A percentile compares a stretch with the other conserved stretches of the same genome.
Conservation (phyloP, 345 rosid species). For the Arabis alpina region DNA sequence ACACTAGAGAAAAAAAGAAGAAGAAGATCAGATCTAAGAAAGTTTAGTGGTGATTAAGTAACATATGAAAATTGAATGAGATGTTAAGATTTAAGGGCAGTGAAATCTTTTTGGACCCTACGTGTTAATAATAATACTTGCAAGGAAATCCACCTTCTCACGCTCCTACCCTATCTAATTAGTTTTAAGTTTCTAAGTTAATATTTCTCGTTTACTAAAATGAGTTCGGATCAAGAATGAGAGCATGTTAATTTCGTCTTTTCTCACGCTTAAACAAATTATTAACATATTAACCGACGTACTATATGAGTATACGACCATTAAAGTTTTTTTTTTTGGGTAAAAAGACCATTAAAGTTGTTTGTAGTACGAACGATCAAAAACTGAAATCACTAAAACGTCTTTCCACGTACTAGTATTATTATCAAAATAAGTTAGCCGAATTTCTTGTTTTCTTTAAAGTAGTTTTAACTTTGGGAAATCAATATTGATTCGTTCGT, state of each 20-base stretch:
- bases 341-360: too few species aligned
- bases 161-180: neutral
- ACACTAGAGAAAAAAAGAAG: neutral
- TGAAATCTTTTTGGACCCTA: slow-evolving; percentile 32
- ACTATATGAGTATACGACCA: too few species aligned
- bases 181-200: too few species aligned
- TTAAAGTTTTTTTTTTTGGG: too few species aligned
- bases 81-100: slow-evolving; percentile 15
- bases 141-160: slow-evolving; percentile 14
- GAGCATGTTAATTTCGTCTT: too few species aligned
- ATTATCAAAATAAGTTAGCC: neutral
- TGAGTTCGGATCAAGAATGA: too few species aligned
- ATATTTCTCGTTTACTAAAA: too few species aligned
- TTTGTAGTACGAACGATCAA: neutral
- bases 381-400: neutral
- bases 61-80: neutral
- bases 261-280: too few species aligned
- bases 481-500: slow-evolving; percentile 6
- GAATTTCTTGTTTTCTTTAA: too few species aligned
- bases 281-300: too few species aligned
- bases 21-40: neutral
- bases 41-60: neutral
- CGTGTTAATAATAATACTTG: neutral
- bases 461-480: neutral
- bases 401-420: neutral